Evolutionary conservation across 139 green algal species (phyloP).

Genomic region (Chlorella sp.): DNA sequence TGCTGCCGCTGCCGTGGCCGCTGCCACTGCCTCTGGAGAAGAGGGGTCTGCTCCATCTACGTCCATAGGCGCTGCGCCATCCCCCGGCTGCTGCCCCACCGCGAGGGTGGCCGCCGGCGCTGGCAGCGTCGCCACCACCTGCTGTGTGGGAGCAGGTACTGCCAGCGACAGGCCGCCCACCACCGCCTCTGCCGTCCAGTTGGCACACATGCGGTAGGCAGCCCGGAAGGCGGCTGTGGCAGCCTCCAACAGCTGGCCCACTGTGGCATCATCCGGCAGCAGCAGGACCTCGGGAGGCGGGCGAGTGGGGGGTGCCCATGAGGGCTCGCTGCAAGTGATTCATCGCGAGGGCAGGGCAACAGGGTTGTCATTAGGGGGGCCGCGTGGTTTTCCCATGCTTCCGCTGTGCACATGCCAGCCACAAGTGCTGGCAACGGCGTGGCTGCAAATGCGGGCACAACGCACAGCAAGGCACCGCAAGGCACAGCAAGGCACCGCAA

Average conservation of each 20-base stretch:
- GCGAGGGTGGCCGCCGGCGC: background rate
- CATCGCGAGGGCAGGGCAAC: background rate
- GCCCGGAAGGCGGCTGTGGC: constrained; percentile 54
- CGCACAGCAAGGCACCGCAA: background rate
- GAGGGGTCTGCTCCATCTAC: background rate
- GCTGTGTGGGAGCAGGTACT: background rate
- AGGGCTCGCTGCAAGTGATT: constrained; percentile 19
- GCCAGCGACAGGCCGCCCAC: constrained; percentile 25
- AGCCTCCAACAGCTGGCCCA: constrained; percentile 57
- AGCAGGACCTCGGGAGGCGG: constrained; percentile 64
- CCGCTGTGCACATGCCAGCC: background rate
- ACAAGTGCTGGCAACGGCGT: background rate
- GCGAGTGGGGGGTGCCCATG: background rate
- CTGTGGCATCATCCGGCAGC: constrained; percentile 36
- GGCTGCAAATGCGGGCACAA: background rate
- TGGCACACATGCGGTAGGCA: constrained; percentile 75
- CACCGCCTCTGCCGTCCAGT: constrained; percentile 43
- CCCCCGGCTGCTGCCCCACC: no score
- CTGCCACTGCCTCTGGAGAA: background rate
- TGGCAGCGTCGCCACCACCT: background rate
- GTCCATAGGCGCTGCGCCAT: background rate
- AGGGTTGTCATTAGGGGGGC: background rate
- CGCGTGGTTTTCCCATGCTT: background rate
- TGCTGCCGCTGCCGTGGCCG: background rate
- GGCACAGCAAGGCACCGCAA: background rate